Conservation (phyloP, 2,329 filamentous ascomycete species). For the Stemphylium lycopersici region DNA sequence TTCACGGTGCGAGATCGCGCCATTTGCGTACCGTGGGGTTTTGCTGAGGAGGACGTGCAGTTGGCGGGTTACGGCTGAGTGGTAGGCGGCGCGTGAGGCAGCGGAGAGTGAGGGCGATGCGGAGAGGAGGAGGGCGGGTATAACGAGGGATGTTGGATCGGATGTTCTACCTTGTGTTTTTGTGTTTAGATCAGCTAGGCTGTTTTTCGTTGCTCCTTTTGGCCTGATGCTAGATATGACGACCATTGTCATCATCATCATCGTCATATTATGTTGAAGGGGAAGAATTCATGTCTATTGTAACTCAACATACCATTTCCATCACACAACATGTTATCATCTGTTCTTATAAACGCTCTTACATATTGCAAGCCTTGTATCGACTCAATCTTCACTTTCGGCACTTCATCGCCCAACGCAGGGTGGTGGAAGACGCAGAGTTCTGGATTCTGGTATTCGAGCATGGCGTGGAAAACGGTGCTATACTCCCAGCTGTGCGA, state of each 20-base stretch:
- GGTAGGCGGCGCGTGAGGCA: constrained; percentile 28
- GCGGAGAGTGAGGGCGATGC: constrained; percentile 41
- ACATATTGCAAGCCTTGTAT: constrained; percentile 46
- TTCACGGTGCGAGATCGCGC: constrained; percentile 57
- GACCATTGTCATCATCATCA: background rate
- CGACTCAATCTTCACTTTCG: constrained; percentile 25
- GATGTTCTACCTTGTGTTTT: constrained; percentile 39
- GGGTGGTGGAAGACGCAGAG: constrained; percentile 46
- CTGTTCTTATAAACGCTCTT: constrained; percentile 39
- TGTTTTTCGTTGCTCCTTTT: background rate
- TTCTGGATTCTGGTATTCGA: constrained; percentile 48
- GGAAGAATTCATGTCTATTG: too few species aligned
- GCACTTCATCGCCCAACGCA: constrained; percentile 44
- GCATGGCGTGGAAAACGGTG: constrained; percentile 50
- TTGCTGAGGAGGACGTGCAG: constrained; percentile 48
- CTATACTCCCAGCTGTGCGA: constrained; percentile 53
- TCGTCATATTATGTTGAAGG: background rate
- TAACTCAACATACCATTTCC: constrained; percentile 36
- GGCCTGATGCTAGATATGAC: background rate
- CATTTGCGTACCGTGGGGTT: constrained; percentile 53
- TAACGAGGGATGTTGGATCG: constrained; percentile 55
- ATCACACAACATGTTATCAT: constrained; percentile 39
- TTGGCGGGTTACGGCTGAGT: constrained; percentile 45
- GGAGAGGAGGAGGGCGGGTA: constrained; percentile 54
- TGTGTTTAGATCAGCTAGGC: background rate